Percentiles rank a stretch among this genome's conserved stretches.
phyloP scores from a whole-genome alignment of 257 asterid genomes.

The Capsicum rhomboideum region DNA sequence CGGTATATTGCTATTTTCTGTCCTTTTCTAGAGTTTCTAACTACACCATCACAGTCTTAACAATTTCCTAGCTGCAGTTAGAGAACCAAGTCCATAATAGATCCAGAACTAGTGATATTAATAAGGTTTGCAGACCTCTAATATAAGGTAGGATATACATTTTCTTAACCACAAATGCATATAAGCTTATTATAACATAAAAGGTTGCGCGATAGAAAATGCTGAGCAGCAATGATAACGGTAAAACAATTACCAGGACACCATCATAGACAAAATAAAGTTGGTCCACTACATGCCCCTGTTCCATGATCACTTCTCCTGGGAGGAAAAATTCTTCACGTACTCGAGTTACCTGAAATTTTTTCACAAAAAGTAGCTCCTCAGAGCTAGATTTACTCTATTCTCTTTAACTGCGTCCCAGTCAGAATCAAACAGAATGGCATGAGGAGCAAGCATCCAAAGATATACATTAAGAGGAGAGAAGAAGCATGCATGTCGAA shows the following conservation, averaged over 20 bases:
- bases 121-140: not conserved
- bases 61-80: not conserved
- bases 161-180: not conserved
- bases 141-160: not conserved
- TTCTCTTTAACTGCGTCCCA: not conserved
- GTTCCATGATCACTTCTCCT: slow-evolving; percentile 86
- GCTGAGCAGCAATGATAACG: not conserved
- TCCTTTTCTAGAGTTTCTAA: not conserved
- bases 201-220: not conserved
- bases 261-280: slow-evolving; percentile 83
- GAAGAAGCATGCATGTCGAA: not conserved
- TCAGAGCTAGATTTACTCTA: not conserved
- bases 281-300: slow-evolving; percentile 80
- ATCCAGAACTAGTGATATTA: not conserved
- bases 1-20: not conserved
- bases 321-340: slow-evolving; percentile 91
- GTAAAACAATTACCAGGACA: slow-evolving; percentile 40
- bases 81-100: not conserved
- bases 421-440: not conserved
- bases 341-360: slow-evolving; percentile 64
- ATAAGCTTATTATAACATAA: not conserved
- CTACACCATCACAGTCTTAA: not conserved
- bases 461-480: too few species aligned
- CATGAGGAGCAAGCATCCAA: not conserved
- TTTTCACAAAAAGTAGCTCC: not conserved